Evolutionary conservation across 768 basidiomycete species (phyloP).

Genomic region (Rubroboletus satanas): DNA sequence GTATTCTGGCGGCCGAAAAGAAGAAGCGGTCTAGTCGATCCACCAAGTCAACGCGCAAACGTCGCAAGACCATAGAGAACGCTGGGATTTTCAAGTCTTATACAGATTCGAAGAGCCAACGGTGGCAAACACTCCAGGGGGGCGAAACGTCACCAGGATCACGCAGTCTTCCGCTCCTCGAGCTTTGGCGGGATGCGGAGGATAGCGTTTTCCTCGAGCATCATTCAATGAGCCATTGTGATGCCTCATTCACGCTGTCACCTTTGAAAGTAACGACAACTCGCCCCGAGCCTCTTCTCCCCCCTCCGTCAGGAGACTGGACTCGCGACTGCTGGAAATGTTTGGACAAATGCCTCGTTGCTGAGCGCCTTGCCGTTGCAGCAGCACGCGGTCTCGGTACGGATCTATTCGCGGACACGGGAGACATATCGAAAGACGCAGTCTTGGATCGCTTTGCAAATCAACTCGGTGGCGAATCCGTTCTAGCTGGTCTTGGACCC

Average conservation of each 20-base stretch:
- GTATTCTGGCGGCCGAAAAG: constrained; percentile 44
- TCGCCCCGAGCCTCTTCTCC: neutral
- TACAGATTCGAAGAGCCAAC: constrained; percentile 5
- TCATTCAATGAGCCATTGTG: constrained; percentile 15
- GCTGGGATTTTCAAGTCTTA: constrained; percentile 31
- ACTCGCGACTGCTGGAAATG: constrained; percentile 75
- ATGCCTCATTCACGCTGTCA: constrained; percentile 15
- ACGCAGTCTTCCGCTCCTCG: constrained; percentile 31
- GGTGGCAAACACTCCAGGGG: constrained; percentile 9
- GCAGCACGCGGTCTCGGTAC: constrained; percentile 24
- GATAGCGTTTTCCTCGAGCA: constrained; percentile 30
- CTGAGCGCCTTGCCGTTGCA: constrained; percentile 55
- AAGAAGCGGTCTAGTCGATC: constrained; percentile 27
- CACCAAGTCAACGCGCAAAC: constrained; percentile 33
- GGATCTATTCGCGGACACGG: constrained; percentile 47
- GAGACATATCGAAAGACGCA: constrained; percentile 47
- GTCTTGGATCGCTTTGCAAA: constrained; percentile 60
- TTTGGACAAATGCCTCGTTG: constrained; percentile 75
- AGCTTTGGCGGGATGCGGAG: constrained; percentile 29
- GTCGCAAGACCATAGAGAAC: constrained; percentile 35
- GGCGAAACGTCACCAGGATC: constrained; percentile 26
- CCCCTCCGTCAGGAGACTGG: constrained; percentile 43
- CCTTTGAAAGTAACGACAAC: constrained; percentile 10
- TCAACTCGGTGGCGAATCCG: constrained; percentile 44
- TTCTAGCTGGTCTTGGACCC: constrained; percentile 40